These are phyloP conservation scores for Medicago arabica DNA, from an alignment of 306 rosid genomes.

Conservation along the genomic window DNA sequence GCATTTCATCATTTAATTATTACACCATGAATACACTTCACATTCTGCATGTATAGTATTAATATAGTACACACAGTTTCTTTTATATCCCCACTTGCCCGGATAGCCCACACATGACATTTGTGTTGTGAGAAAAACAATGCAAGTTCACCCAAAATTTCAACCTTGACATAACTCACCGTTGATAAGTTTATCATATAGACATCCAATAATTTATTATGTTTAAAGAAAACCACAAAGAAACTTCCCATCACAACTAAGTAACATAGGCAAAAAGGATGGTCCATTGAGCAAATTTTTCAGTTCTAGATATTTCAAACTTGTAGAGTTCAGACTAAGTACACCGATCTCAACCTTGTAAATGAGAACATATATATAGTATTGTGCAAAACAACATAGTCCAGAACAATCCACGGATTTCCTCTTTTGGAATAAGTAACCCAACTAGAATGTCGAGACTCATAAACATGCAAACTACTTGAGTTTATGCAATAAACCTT, in stretches of 20 bases:
- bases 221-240: neutral
- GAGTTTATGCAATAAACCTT: too few species aligned
- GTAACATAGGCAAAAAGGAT: neutral
- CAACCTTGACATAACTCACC: too few species aligned
- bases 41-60: too few species aligned
- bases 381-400: neutral
- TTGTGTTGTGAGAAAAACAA: neutral
- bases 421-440: neutral
- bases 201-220: too few species aligned
- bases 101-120: neutral
- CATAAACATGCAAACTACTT: too few species aligned
- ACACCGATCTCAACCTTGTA: neutral
- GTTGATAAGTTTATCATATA: too few species aligned
- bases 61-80: too few species aligned
- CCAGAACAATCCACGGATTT: neutral
- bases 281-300: neutral
- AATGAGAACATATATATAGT: constrained; percentile 8
- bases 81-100: too few species aligned
- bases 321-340: neutral
- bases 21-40: too few species aligned
- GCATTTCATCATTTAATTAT: too few species aligned
- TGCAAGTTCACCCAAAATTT: neutral
- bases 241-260: neutral
- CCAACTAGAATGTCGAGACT: neutral
- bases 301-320: neutral